Conservation (phyloP, 192 early-diverging fungal species). For the Mortierella hygrophila region DNA sequence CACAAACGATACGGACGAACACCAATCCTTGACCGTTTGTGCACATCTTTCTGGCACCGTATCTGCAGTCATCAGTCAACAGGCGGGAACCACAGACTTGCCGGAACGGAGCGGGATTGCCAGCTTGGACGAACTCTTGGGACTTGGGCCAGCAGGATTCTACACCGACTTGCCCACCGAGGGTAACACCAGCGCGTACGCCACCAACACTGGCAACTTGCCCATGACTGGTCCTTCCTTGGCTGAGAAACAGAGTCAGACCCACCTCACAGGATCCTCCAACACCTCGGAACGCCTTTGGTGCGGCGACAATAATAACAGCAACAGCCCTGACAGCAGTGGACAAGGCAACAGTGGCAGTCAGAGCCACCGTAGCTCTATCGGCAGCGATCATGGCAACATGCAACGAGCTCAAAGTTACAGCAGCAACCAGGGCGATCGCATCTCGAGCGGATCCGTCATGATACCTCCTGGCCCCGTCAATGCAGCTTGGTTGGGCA, state of each 20-base stretch:
- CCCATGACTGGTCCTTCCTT: conserved; percentile 16
- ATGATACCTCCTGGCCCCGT: background rate
- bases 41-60: background rate
- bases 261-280: background rate
- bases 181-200: background rate
- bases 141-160: conserved; percentile 18
- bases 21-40: background rate
- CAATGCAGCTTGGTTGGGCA: conserved; percentile 27
- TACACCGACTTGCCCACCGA: background rate
- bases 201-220: background rate
- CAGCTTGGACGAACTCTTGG: conserved; percentile 30
- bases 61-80: conserved; percentile 20
- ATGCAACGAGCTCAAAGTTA: background rate
- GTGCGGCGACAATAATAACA: conserved; percentile 7
- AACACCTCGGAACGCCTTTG: conserved; percentile 20
- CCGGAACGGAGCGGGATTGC: conserved; percentile 18
- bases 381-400: background rate
- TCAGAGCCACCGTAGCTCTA: background rate
- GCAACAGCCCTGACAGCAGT: background rate
- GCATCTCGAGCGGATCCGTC: background rate
- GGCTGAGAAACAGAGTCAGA: background rate
- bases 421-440: background rate
- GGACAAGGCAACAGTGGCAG: conserved; percentile 6
- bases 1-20: background rate
- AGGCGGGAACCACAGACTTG: conserved; percentile 23